Evolutionary conservation across 1,284 basidiomycete genomes (phyloP), one percentile per base, ranked within the genome.

Genomic region (Phellopilus nigrolimitatus): DNA sequence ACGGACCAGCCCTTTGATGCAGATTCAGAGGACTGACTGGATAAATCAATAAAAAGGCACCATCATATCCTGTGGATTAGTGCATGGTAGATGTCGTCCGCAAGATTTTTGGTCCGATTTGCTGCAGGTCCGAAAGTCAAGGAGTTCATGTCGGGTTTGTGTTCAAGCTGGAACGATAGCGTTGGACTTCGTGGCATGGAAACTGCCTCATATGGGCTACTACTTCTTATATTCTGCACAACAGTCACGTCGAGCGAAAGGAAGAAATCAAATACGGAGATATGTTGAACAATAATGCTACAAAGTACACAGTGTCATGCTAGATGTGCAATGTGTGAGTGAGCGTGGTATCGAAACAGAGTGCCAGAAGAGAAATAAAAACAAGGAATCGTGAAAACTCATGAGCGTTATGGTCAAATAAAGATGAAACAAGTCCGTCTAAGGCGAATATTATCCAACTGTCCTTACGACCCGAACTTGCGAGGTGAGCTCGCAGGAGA

Each of bases 401-500:
- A 40, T 52, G 30, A 52, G 43, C n/a, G 37, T 46, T 31, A 25
- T 40, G 43, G 24, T 8, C 30, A 25, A 47, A 30, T 34, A 30
- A 28, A 33, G 10, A 38, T 15, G 40, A 17, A 37, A 44, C 19
- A 19, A 45, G 42, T 44, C 25, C 15, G 21, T 38, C 27, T 13
- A 45, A 15, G 15, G 24, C 21, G 34, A 34, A 19, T 34, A 36
- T 3, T 7, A 36, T 39, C 31, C 31, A 45, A 37, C 39, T 37
- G 30, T 38, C 45, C 25, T 49, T 51, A 64, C 53, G 51, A 63
- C 27, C 62, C 69, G 22, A 52, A 42, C 54, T 47, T 68, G 41
- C 66, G 67, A 28, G 66, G 67, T 12, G 66, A 68, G 34, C 67
- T 60, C n/a, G 59, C 59, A 9, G 68, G 68, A 1, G 68, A 68